Evolutionary conservation across 2,329 filamentous ascomycete genomes (phyloP), one percentile per base, ranked within the genome.

Genomic region (Metarhizium sp.): DNA sequence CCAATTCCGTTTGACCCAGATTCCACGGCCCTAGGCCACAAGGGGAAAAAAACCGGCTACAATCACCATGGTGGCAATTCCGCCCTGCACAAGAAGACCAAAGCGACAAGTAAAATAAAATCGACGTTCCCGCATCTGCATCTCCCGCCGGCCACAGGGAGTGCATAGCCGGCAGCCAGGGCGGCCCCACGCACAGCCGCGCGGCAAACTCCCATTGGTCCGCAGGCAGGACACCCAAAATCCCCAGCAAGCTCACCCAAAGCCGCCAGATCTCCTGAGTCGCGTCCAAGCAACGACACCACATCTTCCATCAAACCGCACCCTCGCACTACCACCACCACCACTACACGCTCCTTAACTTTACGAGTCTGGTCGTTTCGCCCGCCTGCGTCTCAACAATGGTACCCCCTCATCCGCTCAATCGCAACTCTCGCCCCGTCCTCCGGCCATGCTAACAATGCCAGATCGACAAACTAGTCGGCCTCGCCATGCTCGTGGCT

Each of bases 391-490:
- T 54, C 55, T 61, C 58, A 55, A 67, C 61, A 68, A 68, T 70
- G 67, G 67, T 68, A 60, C 51, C 57, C 47, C n/a, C 42, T 45
- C 53, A 11, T 20, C 51, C 11, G n/a, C 18, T 25, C 18, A 8
- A 7, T 20, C 42, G 10, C 18, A 16, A 16, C 16, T 20, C 16
- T 4, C 42, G 10, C n/a, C 42, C n/a, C n/a, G 8, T 20, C 42
- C 10, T 11, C 42, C 42, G 0, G 13, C 8, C 8, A 25, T 11
- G 8, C 51, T 52, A 45, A 52, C 51, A 25, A n/a, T n/a, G 6
- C 50, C 71, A 99, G 94, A 88, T 96, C 76, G 94, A 95, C 82
- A 92, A 90, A 84, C 81, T 84, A 69, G 78, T 82, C 67, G 81
- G 81, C 69, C 76, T 83, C 78, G 79, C 81, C 80, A 84, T 84